These are phyloP conservation scores for Nicotiana undulata DNA, from an alignment of 257 asterid species.

Conservation along the genomic window DNA sequence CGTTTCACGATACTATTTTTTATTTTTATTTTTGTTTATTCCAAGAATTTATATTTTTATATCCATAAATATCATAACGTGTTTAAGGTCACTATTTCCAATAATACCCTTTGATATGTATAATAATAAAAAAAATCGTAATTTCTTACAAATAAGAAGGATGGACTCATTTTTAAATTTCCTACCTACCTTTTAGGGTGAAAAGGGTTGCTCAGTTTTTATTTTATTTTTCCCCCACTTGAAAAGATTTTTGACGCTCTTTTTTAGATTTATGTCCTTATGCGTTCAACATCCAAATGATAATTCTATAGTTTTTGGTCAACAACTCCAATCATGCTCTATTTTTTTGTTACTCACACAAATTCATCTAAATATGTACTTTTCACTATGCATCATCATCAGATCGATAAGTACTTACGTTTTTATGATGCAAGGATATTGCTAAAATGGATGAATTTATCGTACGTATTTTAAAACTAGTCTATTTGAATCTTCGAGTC, in stretches of 20 bases:
- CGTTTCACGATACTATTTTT: no score
- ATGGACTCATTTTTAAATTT: no score
- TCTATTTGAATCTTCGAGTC: no score
- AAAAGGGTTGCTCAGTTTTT: not conserved
- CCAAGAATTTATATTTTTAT: no score
- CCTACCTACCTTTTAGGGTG: not conserved
- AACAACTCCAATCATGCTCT: conserved; percentile 9
- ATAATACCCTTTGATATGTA: not conserved
- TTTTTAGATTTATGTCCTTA: not conserved
- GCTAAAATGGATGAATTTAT: not conserved
- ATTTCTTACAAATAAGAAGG: no score
- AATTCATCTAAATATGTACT: not conserved
- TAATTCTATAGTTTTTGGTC: conserved; percentile 16
- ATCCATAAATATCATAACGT: not conserved
- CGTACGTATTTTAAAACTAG: no score
- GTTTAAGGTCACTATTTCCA: not conserved
- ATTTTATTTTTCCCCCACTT: not conserved
- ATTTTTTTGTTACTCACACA: not conserved
- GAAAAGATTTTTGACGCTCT: not conserved
- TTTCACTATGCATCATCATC: not conserved
- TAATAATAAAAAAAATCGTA: no score
- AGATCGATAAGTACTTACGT: not conserved
- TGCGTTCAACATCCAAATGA: not conserved
- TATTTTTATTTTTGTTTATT: no score
- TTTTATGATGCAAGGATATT: not conserved